Evolutionary conservation across 345 rosid genomes (phyloP).

Genomic region (Populus euphratica): DNA sequence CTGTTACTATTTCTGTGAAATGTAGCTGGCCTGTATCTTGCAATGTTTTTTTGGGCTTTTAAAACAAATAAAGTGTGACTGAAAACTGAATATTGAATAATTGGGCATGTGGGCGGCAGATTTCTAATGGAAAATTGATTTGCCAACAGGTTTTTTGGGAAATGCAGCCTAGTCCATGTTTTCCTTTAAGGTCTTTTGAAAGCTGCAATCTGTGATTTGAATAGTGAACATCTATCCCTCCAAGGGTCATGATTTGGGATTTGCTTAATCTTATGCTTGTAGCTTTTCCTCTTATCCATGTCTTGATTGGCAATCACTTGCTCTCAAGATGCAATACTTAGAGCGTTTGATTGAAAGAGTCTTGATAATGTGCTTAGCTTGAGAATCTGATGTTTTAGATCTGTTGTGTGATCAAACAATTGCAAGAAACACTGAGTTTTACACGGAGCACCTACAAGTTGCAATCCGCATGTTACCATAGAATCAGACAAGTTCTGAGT

Average conservation of each 20-base stretch:
- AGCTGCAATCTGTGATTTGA: background rate
- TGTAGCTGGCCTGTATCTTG: background rate
- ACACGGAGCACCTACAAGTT: background rate
- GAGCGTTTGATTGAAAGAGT: background rate
- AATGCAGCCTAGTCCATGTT: constrained; percentile 1
- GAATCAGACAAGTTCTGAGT: background rate
- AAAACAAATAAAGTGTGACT: background rate
- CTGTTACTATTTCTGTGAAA: background rate
- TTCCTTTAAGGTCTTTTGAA: background rate
- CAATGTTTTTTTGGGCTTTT: background rate
- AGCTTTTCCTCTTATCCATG: background rate
- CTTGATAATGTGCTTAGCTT: background rate
- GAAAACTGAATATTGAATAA: background rate
- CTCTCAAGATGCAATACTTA: background rate
- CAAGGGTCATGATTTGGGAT: background rate
- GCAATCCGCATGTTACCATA: background rate
- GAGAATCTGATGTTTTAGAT: background rate
- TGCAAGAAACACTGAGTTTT: background rate
- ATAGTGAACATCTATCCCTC: background rate
- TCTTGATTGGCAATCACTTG: background rate
- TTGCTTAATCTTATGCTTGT: background rate
- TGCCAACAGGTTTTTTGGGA: background rate
- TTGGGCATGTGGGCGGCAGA: background rate
- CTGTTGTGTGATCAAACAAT: background rate
- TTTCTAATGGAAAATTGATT: background rate